These are phyloP conservation scores for Biscutella laevigata DNA, from an alignment of 441 rosid species.

Conservation along the genomic window DNA sequence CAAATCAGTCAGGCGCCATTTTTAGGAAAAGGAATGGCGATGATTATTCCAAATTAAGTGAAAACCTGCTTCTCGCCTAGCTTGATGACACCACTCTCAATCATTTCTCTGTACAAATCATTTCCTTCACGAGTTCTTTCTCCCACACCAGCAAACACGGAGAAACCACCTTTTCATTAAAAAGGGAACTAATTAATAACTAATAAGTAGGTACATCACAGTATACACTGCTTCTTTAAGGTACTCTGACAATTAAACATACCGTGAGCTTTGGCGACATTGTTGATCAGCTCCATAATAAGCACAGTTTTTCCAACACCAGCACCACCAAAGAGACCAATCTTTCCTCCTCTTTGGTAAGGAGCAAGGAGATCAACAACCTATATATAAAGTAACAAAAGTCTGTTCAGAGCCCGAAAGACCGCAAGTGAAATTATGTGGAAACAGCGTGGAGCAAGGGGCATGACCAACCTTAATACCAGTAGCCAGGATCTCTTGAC, in stretches of 20 bases:
- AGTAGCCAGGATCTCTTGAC: conserved; percentile 78
- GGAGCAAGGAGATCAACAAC: conserved; percentile 81
- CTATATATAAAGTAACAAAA: conserved; percentile 25
- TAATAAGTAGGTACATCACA: neutral
- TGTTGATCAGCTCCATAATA: conserved; percentile 94
- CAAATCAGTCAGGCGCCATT: neutral
- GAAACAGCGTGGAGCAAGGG: neutral
- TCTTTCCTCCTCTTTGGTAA: conserved; percentile 90
- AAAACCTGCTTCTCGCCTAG: conserved; percentile 85
- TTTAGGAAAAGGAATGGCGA: neutral
- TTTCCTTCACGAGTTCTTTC: conserved; percentile 96
- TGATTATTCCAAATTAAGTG: neutral
- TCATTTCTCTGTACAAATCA: conserved; percentile 96
- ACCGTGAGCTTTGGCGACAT: conserved; percentile 98
- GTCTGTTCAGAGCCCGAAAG: neutral
- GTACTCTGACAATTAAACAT: too few species aligned
- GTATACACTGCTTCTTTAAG: neutral
- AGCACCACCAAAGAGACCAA: conserved; percentile 95
- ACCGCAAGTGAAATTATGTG: neutral
- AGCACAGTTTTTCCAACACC: conserved; percentile 97
- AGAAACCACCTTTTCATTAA: conserved; percentile 72
- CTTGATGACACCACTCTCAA: conserved; percentile 98
- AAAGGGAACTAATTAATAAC: neutral
- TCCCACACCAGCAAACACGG: conserved; percentile 97
- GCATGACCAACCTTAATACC: conserved; percentile 62